A percentile compares a stretch with the other conserved stretches of the same genome.
Conservation (phyloP, 169 alveolate genomes). For the Plasmodium reichenowi region DNA sequence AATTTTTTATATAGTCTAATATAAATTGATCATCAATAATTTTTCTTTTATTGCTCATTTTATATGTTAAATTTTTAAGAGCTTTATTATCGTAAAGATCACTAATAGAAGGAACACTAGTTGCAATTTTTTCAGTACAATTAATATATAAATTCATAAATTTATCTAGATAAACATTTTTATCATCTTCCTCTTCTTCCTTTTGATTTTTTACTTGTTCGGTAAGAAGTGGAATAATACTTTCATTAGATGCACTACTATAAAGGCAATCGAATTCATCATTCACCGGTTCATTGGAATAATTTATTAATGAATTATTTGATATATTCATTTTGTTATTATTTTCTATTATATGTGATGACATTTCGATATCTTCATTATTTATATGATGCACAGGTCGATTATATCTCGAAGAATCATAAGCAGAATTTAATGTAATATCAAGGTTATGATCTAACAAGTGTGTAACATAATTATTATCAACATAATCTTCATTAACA, state of each 20-base stretch:
- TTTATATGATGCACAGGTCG: not conserved
- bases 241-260: slow-evolving; percentile 29
- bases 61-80: slow-evolving; percentile 13
- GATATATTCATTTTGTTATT: not conserved
- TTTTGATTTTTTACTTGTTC: not conserved
- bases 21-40: not conserved
- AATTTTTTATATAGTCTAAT: not conserved
- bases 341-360: not conserved
- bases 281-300: not conserved
- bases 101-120: slow-evolving; percentile 61
- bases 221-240: not conserved
- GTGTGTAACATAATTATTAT: not conserved
- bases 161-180: slow-evolving; percentile 37
- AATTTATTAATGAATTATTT: not conserved
- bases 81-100: slow-evolving; percentile 25
- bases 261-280: not conserved
- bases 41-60: slow-evolving; percentile 29
- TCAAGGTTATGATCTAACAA: too few relatives aligned
- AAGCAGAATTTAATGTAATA: too few relatives aligned
- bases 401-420: too few relatives aligned
- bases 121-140: slow-evolving; percentile 11
- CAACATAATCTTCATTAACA: not conserved
- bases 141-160: slow-evolving; percentile 53
- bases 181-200: slow-evolving; percentile 2
- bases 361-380: not conserved